Evolutionary conservation across 2,329 filamentous ascomycete species (phyloP).

Genomic region (Calonectria pseudoturangicola): DNA sequence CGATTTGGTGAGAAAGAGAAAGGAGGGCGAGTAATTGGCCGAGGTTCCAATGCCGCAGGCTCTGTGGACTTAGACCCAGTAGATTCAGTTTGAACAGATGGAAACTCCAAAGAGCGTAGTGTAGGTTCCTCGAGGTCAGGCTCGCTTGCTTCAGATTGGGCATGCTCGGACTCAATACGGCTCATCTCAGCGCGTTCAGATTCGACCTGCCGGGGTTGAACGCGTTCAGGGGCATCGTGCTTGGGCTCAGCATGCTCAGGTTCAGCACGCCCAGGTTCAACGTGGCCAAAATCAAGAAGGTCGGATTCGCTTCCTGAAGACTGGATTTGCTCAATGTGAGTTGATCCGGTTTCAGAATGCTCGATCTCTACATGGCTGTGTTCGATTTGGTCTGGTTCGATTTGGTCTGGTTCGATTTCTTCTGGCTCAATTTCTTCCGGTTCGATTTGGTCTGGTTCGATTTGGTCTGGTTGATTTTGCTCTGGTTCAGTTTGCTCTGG

Average conservation of each 20-base stretch:
- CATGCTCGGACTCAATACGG: not conserved
- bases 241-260: not conserved
- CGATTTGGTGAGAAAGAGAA: constrained; percentile 49
- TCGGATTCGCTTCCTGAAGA: not conserved
- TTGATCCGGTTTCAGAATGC: not conserved
- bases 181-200: not conserved
- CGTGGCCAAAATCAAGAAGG: not conserved
- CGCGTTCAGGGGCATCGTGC: not conserved
- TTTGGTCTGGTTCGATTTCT: constrained; percentile 3
- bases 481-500: constrained; percentile 4
- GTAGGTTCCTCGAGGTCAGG: not conserved
- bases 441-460: not conserved
- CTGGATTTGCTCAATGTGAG: not conserved
- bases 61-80: not conserved
- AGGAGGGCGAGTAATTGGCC: constrained; percentile 45
- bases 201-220: not conserved
- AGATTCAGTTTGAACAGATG: not conserved
- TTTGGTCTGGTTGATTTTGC: not conserved
- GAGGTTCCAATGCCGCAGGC: constrained; percentile 39
- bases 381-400: constrained; percentile 5
- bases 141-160: not conserved
- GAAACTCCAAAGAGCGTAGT: not conserved
- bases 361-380: not conserved
- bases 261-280: not conserved
- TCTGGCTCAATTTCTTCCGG: not conserved